These are phyloP conservation scores for Puccinia horiana DNA, from an alignment of 1,284 basidiomycete genomes.

Conservation along the genomic window DNA sequence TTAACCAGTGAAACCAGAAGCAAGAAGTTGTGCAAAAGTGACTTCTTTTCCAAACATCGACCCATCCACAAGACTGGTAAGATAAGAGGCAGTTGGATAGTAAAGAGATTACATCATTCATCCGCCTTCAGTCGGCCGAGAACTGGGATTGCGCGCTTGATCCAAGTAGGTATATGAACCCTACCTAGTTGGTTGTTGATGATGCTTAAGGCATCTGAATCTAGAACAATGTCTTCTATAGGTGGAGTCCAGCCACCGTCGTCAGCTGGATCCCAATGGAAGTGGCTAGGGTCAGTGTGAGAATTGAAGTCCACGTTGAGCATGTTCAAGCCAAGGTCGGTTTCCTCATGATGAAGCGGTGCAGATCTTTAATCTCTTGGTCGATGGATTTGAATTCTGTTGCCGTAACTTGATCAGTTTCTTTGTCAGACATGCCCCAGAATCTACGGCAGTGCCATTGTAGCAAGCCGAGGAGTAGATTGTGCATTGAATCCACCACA, in stretches of 20 bases:
- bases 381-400: neutral
- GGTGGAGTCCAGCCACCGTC: slow-evolving; percentile 35
- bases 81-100: slow-evolving; percentile 27
- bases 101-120: slow-evolving; percentile 41
- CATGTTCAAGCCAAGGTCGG: no score
- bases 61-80: slow-evolving; percentile 26
- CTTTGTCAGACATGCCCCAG: neutral
- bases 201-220: neutral
- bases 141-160: slow-evolving; percentile 32
- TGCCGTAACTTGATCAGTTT: neutral
- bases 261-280: no score
- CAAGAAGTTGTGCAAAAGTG: slow-evolving; percentile 24
- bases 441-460: neutral
- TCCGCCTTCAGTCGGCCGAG: slow-evolving; percentile 37
- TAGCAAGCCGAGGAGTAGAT: neutral
- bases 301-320: no score
- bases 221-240: slow-evolving; percentile 33
- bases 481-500: slow-evolving; percentile 22
- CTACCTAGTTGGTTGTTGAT: slow-evolving; percentile 14
- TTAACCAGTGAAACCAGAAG: slow-evolving; percentile 32
- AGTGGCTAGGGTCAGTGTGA: no score
- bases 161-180: slow-evolving; percentile 29
- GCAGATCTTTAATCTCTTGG: neutral
- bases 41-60: neutral
- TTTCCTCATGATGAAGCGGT: no score